These are phyloP conservation scores for Strobilomyces echinocephalus DNA, from an alignment of 768 basidiomycete species.

Conservation along the genomic window DNA sequence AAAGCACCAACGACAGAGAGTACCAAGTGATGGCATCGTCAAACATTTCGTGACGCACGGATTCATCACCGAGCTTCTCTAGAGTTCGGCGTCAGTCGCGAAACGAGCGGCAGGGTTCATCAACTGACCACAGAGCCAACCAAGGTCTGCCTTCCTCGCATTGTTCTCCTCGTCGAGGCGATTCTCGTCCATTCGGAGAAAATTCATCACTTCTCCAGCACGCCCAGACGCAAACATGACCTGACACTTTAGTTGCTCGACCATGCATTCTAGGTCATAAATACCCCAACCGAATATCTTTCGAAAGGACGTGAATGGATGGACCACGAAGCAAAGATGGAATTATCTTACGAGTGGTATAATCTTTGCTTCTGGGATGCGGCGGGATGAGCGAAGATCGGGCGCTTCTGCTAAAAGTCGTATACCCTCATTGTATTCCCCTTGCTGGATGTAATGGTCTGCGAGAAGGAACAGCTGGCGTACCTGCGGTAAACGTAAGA, in stretches of 20 bases:
- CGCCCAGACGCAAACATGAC: slow-evolving; percentile 1
- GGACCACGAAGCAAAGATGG: background rate
- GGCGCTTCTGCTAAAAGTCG: background rate
- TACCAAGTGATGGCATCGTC: slow-evolving; percentile 12
- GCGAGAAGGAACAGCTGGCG: background rate
- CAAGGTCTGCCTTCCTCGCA: background rate
- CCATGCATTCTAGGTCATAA: background rate
- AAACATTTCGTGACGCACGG: background rate
- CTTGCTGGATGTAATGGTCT: background rate
- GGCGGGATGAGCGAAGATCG: slow-evolving; percentile 1
- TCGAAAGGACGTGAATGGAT: background rate
- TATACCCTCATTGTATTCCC: background rate
- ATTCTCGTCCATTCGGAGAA: background rate
- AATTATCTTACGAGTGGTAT: slow-evolving; percentile 2
- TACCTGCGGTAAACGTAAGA: too few relatives aligned
- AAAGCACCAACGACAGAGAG: slow-evolving; percentile 5
- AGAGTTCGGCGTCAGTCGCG: too few relatives aligned
- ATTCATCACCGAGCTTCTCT: slow-evolving; percentile 14
- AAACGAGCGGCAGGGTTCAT: background rate
- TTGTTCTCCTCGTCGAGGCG: slow-evolving; percentile 8
- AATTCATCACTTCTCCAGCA: background rate
- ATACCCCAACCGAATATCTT: slow-evolving; percentile 15
- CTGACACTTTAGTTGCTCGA: slow-evolving; percentile 7
- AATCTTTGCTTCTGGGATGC: background rate
- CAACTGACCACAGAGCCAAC: slow-evolving; percentile 10